phyloP scores from a whole-genome alignment of 2,329 filamentous ascomycete genomes.

The Ceratocystis papillata region DNA sequence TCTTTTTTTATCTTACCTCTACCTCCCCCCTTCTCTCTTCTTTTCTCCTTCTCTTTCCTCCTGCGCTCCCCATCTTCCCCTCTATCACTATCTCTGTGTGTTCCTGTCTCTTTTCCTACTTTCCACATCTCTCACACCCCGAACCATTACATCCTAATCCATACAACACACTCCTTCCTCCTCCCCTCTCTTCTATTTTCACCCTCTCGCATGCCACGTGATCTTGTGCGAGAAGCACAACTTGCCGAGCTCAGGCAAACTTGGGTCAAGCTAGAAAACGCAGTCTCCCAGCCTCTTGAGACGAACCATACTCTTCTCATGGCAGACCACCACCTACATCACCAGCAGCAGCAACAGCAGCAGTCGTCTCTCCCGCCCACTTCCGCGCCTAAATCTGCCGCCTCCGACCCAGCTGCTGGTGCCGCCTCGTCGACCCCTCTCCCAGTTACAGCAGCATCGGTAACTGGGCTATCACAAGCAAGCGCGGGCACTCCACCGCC shows the following conservation, averaged over 20 bases:
- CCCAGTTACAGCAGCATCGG: not conserved
- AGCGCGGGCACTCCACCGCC: too few species aligned
- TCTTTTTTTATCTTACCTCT: not conserved
- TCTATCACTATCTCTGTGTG: not conserved
- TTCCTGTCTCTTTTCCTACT: not conserved
- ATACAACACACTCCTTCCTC: too few species aligned
- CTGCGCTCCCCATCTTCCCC: not conserved
- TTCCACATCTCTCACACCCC: not conserved
- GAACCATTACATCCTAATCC: not conserved
- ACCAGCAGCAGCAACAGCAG: not conserved
- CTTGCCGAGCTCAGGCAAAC: constrained; percentile 19
- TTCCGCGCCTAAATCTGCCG: not conserved
- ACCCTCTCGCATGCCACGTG: constrained; percentile 15
- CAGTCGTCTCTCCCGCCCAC: not conserved
- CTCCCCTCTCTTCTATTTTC: not conserved
- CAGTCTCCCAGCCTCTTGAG: not conserved
- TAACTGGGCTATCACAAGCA: too few species aligned
- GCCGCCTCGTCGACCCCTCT: not conserved
- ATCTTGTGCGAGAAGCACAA: constrained; percentile 12
- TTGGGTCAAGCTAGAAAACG: constrained; percentile 19
- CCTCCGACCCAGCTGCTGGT: not conserved
- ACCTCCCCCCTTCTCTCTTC: not conserved
- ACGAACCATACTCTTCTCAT: constrained; percentile 16
- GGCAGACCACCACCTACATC: not conserved
- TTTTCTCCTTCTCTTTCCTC: not conserved